phyloP scores from a whole-genome alignment of 345 rosid species.

The Euclidium syriacum region DNA sequence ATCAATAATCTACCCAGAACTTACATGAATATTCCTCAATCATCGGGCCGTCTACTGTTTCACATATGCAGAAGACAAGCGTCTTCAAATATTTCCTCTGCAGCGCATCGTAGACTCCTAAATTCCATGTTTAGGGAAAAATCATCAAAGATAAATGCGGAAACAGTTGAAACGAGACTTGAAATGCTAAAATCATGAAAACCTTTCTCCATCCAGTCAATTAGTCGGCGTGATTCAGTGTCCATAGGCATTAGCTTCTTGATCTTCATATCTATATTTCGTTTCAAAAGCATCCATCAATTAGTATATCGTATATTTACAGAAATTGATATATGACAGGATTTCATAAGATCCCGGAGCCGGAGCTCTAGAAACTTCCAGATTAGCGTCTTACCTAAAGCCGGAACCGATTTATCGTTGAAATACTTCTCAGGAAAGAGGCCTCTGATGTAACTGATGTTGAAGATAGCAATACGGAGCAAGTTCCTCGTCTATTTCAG shows the following conservation, averaged over 20 bases:
- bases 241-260: conserved; percentile 98
- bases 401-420: conserved; percentile 93
- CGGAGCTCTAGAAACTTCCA: background rate
- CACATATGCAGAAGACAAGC: conserved; percentile 84
- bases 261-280: conserved; percentile 76
- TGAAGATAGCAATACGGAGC: conserved; percentile 93
- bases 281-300: background rate
- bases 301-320: background rate
- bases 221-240: conserved; percentile 87
- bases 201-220: conserved; percentile 99
- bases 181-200: background rate
- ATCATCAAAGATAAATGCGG: background rate
- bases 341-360: background rate
- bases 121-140: background rate
- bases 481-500: conserved; percentile 68
- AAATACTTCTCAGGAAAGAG: conserved; percentile 95
- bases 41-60: conserved; percentile 72
- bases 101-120: conserved; percentile 91
- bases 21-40: conserved; percentile 89
- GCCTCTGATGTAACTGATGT: conserved; percentile 93
- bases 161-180: background rate
- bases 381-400: conserved; percentile 54
- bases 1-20: background rate
- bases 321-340: background rate
- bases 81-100: conserved; percentile 88